Evolutionary conservation across 306 rosid genomes (phyloP).

Genomic region (Quercus mongolica): DNA sequence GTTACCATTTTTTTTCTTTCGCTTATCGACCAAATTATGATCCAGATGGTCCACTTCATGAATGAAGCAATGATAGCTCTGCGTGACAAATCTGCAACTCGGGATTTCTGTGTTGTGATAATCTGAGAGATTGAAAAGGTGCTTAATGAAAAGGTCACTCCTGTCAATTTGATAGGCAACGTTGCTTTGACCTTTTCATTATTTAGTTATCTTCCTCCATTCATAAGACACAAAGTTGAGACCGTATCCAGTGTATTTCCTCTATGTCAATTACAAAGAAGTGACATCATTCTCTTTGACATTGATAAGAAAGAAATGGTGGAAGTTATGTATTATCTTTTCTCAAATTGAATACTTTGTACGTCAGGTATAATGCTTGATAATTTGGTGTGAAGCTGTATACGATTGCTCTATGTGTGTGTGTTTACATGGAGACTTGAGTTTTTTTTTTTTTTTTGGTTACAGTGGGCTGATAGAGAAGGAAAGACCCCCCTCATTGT

Average conservation of each 20-base stretch:
- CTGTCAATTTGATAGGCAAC: too few species aligned
- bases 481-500: slow-evolving; percentile 22
- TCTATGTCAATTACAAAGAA: neutral
- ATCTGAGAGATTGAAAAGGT: too few species aligned
- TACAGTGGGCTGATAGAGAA: slow-evolving; percentile 14
- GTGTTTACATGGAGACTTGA: neutral
- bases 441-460: neutral
- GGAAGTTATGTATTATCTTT: neutral
- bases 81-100: too few species aligned
- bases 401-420: neutral
- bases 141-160: too few species aligned
- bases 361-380: neutral
- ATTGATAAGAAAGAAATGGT: too few species aligned
- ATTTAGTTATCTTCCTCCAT: neutral
- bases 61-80: too few species aligned
- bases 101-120: too few species aligned
- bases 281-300: too few species aligned
- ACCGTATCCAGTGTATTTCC: neutral
- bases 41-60: too few species aligned
- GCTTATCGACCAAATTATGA: too few species aligned
- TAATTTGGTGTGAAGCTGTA: neutral
- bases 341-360: neutral
- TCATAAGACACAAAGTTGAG: neutral
- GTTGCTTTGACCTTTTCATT: too few species aligned
- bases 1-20: too few species aligned